These are phyloP conservation scores for Phytophthora brassicae DNA, from an alignment of 352 stramenopile species.

Conservation along the genomic window DNA sequence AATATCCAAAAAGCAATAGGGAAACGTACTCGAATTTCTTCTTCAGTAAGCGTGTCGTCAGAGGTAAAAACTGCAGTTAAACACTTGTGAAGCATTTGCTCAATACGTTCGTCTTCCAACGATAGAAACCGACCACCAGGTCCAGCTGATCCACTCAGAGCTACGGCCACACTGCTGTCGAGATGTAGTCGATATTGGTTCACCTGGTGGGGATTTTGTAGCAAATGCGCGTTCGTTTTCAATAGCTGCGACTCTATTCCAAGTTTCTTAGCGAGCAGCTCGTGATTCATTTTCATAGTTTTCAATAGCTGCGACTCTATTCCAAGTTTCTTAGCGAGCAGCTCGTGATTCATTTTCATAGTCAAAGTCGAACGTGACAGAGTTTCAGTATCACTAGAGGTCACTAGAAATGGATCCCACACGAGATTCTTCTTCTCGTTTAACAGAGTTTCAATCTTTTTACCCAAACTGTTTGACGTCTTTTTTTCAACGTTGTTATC, in stretches of 20 bases:
- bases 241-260: slow-evolving; percentile 42
- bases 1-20: not conserved
- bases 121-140: slow-evolving; percentile 47
- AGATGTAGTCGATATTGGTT: slow-evolving; percentile 44
- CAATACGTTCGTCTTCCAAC: slow-evolving; percentile 72
- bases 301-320: slow-evolving; percentile 43
- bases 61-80: slow-evolving; percentile 84
- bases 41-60: slow-evolving; percentile 55
- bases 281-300: too few relatives aligned
- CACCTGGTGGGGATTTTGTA: slow-evolving; percentile 42
- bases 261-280: slow-evolving; percentile 34
- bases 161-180: slow-evolving; percentile 21
- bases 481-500: slow-evolving; percentile 2
- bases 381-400: slow-evolving; percentile 22
- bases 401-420: slow-evolving; percentile 39
- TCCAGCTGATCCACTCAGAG: slow-evolving; percentile 19
- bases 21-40: slow-evolving; percentile 54
- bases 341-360: slow-evolving; percentile 13
- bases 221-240: slow-evolving; percentile 38
- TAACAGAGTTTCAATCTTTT: slow-evolving; percentile 40
- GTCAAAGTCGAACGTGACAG: slow-evolving; percentile 8
- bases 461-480: slow-evolving; percentile 18
- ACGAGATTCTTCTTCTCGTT: slow-evolving; percentile 8
- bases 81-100: slow-evolving; percentile 82
- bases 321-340: slow-evolving; percentile 36